Evolutionary conservation across 371 early-diverging fungal species (phyloP), one percentile per base, ranked within the genome.

Genomic region (Entomophthora muscae): DNA sequence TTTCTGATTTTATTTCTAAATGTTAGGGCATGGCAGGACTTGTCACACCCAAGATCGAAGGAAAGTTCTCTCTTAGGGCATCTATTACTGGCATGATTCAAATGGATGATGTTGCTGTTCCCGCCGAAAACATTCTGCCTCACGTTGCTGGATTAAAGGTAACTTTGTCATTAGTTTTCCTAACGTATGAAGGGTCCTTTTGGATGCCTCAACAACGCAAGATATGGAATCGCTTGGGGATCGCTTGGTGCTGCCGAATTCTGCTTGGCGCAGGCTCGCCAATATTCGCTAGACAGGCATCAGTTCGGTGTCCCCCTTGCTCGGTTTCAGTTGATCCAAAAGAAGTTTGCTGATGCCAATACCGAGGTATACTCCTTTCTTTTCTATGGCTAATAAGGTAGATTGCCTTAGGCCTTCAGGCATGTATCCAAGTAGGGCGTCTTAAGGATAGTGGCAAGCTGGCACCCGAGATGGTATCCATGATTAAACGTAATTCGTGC

Each of bases 141-240:
- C 78, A 83, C 23, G 95, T 87, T 21, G 75, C 81, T 57, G 96
- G 98, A 1, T 80, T 97, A 56, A 91, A 91, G 70, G 76, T 70
- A 42, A 7, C 21, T 30, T 56, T 24, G 3, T 7, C 32, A 31
- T 55, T 30, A 13, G 53, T 32, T 57, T 29, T 33, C 26, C 23
- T 22, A 10, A 53, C 27, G 31, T 30, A 1, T 33, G 29, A 54
- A 75, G 79, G 98, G 98, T 13, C 97, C 98, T 10, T 98, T 98
- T 67, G 90, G 93, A 28, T 98, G 96, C 72, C 77, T 98, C 17
- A 98, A 98, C 79, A 96, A 96, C 69, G 98, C 98, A 27, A 86
- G 98, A 31, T 95, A 83, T 65, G 98, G 98, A 62, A 98, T 98
- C 67, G 82, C 97, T 1, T 98, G 97, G 97, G 98, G 98, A 68